Evolutionary conservation across 495 filamentous ascomycete species (phyloP).

Genomic region (Lasiosphaeris hirsuta): DNA sequence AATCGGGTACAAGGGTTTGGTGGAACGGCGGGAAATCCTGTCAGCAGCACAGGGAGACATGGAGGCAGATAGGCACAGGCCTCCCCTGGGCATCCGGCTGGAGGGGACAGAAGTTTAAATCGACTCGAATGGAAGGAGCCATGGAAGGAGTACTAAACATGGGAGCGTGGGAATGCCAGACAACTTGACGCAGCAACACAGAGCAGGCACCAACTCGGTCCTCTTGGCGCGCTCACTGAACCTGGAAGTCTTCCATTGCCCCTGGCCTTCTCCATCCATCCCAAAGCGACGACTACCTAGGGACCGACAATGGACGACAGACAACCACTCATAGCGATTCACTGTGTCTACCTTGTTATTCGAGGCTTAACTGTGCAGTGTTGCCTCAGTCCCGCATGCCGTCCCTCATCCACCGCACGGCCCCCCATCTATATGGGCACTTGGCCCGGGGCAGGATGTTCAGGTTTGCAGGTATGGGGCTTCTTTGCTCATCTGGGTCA

Average conservation of each 20-base stretch:
- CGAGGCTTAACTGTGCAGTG: too few relatives aligned
- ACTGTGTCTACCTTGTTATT: too few relatives aligned
- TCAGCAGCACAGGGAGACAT: conserved; percentile 2
- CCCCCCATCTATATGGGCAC: not conserved
- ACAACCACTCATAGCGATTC: too few relatives aligned
- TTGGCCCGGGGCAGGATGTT: not conserved
- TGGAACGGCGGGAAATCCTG: conserved; percentile 1
- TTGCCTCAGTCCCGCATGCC: too few relatives aligned
- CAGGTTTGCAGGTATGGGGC: not conserved
- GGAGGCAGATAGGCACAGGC: not conserved
- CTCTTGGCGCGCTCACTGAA: not conserved
- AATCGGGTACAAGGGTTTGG: not conserved
- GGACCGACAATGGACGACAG: too few relatives aligned
- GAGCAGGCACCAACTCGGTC: not conserved
- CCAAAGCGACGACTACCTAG: too few relatives aligned
- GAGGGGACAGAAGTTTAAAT: conserved; percentile 19
- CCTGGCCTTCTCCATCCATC: not conserved
- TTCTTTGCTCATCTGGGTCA: conserved; percentile 9
- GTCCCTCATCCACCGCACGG: too few relatives aligned
- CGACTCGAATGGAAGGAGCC: not conserved
- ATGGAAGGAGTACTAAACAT: conserved; percentile 2
- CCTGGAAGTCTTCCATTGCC: not conserved
- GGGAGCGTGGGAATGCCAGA: not conserved
- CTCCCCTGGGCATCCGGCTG: not conserved
- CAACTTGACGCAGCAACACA: conserved; percentile 4